Evolutionary conservation across 352 stramenopile species (phyloP), one percentile per base, ranked within the genome.

Genomic region (Phytophthora syringae): DNA sequence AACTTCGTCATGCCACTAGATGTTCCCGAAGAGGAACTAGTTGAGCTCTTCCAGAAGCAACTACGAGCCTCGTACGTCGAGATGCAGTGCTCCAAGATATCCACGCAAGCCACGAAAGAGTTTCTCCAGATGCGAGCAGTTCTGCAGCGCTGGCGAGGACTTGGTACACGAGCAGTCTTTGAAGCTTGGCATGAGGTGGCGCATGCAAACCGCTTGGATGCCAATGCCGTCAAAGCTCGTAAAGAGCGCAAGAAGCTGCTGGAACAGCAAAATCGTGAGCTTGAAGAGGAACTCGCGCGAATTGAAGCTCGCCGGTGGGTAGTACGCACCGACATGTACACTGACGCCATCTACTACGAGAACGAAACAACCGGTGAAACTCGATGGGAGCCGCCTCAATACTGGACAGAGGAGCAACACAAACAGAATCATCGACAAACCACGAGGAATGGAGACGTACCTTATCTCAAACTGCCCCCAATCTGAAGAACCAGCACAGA

Each of bases 321-420:
- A 4, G 56, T 76, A 40, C 74, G 78, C 11, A 70, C 82, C 1
- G 82, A 92, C 39, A 77, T 83, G 69, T 92, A 92, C 61, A 86
- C 80, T 12, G 83, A 92, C 49, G 76, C 61, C 3, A 66, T 89
- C 9, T 92, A 89, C 67, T 92, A 81, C 34, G 77, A 90, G 49
- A 76, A 92, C 52, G 66, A 66, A 6, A 54, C 61, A 52, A 85
- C 79, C 7, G 75, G 77, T 7, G 79, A 78, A 49, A 85, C 77
- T 16, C 77, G 67, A 49, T 87, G 70, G 69, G 66, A 77, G 16
- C 72, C 83, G n/a, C 80, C 79, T 1, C 44, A 59, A 39, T 87
- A 77, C 59, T 92, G 83, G 80, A 55, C 76, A 15, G 80, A 90
- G 32, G 71, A 87, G 47, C 76, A 85, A 20, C 39, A 70, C 16